Evolutionary conservation across 805 yeast species (phyloP), one percentile per base, ranked within the genome.

Genomic region (Candida sanyiensis): DNA sequence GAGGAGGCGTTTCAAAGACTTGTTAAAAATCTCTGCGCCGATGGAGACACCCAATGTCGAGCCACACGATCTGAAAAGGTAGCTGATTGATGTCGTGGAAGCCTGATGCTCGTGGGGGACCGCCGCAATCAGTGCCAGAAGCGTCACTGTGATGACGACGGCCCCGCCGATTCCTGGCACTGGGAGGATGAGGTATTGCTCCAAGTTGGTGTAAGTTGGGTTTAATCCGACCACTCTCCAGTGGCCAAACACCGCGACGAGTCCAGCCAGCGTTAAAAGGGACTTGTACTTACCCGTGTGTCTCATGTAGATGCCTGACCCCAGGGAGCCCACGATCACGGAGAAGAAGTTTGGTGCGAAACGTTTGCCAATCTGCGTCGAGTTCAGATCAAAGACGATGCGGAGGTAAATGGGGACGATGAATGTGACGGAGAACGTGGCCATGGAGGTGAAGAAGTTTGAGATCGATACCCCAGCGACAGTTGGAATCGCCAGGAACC

Each of bases 21-120:
- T 58, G 33, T 74, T 77, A 58, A 81, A 80, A 17, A 81, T 67
- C 5, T 83, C 78, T 5, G 82, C 74, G 0, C 80, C 82, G 31
- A 78, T 56, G 0, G 87, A 66, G 10, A 78, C 78, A 37, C 84
- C 85, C 19, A 77, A 57, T 0, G 83, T 77, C 1, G 84, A 75
- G 0, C 84, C 84, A 13, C 81, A 72, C 7, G 83, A 71, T 56
- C 84, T 67, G 54, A 78, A 78, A 1, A 82, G 72, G 49, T 79
- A 79, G 46, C 76, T 81, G 44, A 79, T 73, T 4, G 84, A 75
- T 0, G 84, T 79, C 1, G 81, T 75, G 20, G 82, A 67, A 2
- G 84, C 81, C 54, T 81, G 89, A 48, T 69, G 72, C 40, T 77
- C 74, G 27, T 67, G 58, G 2, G 87, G 86, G 8, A 78, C 88